Evolutionary conservation across 306 rosid genomes (phyloP), one percentile per base, ranked within the genome.

Genomic region (Cicer chorassanicum): DNA sequence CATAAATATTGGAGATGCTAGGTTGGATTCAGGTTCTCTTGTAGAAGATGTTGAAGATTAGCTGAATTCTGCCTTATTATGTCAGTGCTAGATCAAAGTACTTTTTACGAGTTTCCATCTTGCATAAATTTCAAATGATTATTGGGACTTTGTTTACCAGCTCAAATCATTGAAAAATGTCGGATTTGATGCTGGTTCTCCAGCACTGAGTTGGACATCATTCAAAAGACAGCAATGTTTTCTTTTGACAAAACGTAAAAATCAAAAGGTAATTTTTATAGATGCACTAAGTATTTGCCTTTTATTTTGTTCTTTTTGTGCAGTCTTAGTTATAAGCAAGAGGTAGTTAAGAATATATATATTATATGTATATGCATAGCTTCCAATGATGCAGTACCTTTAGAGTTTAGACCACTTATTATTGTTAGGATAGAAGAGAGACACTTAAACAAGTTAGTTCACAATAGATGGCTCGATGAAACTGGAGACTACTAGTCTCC

Each of bases 161-260:
- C 19, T 50, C 56, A 5, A 50, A 1, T 50, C 9, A 50, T 50
- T 50, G 56, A 16, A 50, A 50, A 50, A n/a, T 7, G 7, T 50
- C 8, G 2, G 16, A 16, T 18, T 50, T 50, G 21, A 29, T 8
- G 13, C 68, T 86, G 88, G 48, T 85, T 82, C 65, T 87, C 87
- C 59, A 86, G 82, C 59, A 77, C 89, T 18, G 83, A 83, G 60
- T 80, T 83, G 15, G 89, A 89, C 85, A 82, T 90, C 69, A 86
- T 86, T 83, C 87, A 88, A 21, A 88, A 82, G 84, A 82, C 84
- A 57, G 90, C 82, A 24, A 80, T 81, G 56, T 61, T 81, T 80
- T 70, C 82, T 57, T 78, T 84, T 76, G 84, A 86, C 74, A 68
- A 82, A 53, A 83, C 86, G 46, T 85, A 80, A 5, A 86, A 76